A percentile compares a stretch with the other conserved stretches of the same genome.
phyloP scores from a whole-genome alignment of 768 basidiomycete species.

The Tubosaeta brunneosetosa region DNA sequence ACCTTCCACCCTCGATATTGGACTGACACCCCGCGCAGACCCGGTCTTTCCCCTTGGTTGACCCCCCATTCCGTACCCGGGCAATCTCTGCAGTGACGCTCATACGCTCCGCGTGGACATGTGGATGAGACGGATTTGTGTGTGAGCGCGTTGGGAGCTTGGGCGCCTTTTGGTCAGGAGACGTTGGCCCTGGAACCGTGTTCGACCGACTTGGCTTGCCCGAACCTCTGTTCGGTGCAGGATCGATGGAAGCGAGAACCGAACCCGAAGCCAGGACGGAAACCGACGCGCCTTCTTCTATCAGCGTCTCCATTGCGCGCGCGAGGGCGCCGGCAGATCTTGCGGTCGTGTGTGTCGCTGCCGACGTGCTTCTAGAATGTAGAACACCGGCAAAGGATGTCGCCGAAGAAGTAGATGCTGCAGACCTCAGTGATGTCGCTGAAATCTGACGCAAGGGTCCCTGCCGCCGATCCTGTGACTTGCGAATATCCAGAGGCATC shows the following conservation, averaged over 20 bases:
- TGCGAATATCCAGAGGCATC: slow-evolving; percentile 25
- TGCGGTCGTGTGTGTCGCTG: slow-evolving; percentile 25
- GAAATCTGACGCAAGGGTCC: slow-evolving; percentile 27
- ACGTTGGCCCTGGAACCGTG: slow-evolving; percentile 44
- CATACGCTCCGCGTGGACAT: slow-evolving; percentile 29
- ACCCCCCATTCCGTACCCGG: slow-evolving; percentile 31
- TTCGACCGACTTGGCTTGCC: slow-evolving; percentile 43
- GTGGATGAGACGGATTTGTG: slow-evolving; percentile 43
- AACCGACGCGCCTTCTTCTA: slow-evolving; percentile 40
- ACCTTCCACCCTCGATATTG: slow-evolving; percentile 73
- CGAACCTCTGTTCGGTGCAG: slow-evolving; percentile 13
- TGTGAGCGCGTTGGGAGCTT: slow-evolving; percentile 56
- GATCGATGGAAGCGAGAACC: slow-evolving; percentile 28
- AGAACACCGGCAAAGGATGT: slow-evolving; percentile 6
- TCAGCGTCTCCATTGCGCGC: slow-evolving; percentile 47
- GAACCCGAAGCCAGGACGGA: slow-evolving; percentile 33
- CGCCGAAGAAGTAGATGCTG: slow-evolving; percentile 11
- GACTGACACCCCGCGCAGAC: slow-evolving; percentile 66
- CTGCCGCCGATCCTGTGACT: slow-evolving; percentile 15
- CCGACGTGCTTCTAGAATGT: slow-evolving; percentile 25
- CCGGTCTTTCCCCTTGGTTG: slow-evolving; percentile 33
- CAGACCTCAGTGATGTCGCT: slow-evolving; percentile 22
- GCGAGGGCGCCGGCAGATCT: slow-evolving; percentile 40
- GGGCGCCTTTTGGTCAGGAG: slow-evolving; percentile 42
- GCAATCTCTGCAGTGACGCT: slow-evolving; percentile 24